Evolutionary conservation across 306 rosid species (phyloP), one percentile per base, ranked within the genome.

Genomic region (Prunus dulcis): DNA sequence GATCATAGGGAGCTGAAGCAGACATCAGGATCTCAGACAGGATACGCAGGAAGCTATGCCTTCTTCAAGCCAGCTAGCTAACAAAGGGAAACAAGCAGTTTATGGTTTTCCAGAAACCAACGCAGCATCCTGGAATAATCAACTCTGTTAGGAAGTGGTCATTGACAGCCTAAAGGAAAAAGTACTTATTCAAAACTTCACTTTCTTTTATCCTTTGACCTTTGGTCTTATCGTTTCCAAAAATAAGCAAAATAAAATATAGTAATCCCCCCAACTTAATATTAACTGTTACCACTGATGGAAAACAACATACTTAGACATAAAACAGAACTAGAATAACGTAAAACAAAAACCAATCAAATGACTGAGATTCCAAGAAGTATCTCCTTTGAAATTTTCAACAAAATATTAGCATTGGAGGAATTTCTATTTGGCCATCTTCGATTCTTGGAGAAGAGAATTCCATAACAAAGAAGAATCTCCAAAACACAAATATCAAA

Each of bases 101-200:
- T 56, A 28, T 23, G 38, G 70, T 50, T 74, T 67, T 73, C 68
- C 75, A 71, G 58, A 55, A 57, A 71, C 58, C 64, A 51, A 77
- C 46, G 56, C 75, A 45, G 69, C 60, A 55, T 74, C 81, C 86
- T 84, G 84, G 78, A 55, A 64, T 71, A 34, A 78, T 74, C 64
- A 62, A 55, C 46, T 41, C 7, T 4, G 47, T 74, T 56, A 87
- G 75, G 75, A 79, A 65, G 14, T 69, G 61, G 22, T 62, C 28
- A 80, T 43, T 64, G 50, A 64, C 25, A 71, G 58, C 23, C 13
- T 18, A 77, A 67, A 67, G 38, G 12, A 12, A 34, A 43, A 76
- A 58, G 46, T 43, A 17, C 19, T 6, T 38, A 66, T 10, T 25
- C 34, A 71, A 7, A 7, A 55, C 53, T 55, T 9, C 51, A 56